Base-by-base conservation (phyloP, 768 basidiomycete species). In the Rubroboletus satanas region DNA sequence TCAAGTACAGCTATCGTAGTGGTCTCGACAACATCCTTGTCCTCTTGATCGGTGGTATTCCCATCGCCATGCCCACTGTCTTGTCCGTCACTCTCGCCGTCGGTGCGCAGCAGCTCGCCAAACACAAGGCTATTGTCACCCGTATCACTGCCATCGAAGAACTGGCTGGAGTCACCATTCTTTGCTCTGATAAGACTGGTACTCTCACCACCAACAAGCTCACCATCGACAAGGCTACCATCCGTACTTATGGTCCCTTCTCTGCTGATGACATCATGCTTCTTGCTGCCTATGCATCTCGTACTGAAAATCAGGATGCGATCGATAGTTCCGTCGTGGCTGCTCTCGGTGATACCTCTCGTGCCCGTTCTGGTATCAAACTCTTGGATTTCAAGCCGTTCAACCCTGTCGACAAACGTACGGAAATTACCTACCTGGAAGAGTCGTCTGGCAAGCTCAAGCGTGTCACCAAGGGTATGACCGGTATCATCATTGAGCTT, bases 381-480 rank as follows among this genome's bases (percentile, higher is more conserved):
- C 86, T 98, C 43, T 80, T 98, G 69, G 95, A 98, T 75, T 98
- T 98, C 83, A 98, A 97, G 80, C 95, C 95, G 5, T 98, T 98
- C 84, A 97, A 98, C 81, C 96, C 96, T 48, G 93, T 95, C 64
- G 93, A 96, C 82, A 98, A 98, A 82, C 92, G 95, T 68, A 98
- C 96, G 56, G 96, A 98, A 77, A 95, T 96, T 72, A 98, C 96
- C 47, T 98, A 98, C 79, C 87, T 84, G 45, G 95, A 97, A 71
- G 88, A 94, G 73, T 80, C 92, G 8, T 80, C 90, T n/a, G 96
- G 96, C 74, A 92, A 89, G 73, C 83, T 98, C 63, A 97, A 96
- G 84, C 92, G 96, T 66, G 96, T 96, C 67, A 97, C 96, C 71
- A 98, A 98, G 87, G 96, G 96, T 72, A 98, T 98, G 96, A 98